Evolutionary conservation across 345 rosid species (phyloP).

Genomic region (Hibiscus tridactylites): DNA sequence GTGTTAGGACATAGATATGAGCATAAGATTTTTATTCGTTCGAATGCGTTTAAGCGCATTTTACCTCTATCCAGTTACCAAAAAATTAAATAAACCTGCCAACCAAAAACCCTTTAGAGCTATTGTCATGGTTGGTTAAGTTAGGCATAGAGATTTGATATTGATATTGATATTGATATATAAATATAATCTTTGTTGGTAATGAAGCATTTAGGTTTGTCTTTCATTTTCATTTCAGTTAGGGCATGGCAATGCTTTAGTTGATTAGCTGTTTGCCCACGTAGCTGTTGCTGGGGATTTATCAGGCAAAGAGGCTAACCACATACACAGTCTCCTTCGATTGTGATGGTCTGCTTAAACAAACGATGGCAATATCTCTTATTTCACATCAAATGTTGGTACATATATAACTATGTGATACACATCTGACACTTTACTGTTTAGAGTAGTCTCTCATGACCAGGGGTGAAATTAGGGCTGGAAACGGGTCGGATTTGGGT

Average conservation of each 20-base stretch:
- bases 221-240: constrained; percentile 27
- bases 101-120: not conserved
- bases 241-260: constrained; percentile 2
- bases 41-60: too few relatives aligned
- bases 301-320: not conserved
- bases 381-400: too few relatives aligned
- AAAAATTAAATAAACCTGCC: not conserved
- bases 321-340: not conserved
- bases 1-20: too few relatives aligned
- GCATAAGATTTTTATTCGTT: too few relatives aligned
- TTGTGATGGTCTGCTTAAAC: too few relatives aligned
- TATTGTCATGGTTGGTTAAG: constrained; percentile 23
- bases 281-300: constrained; percentile 11
- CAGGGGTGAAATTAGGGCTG: too few relatives aligned
- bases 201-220: constrained; percentile 6
- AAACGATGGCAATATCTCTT: too few relatives aligned
- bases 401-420: too few relatives aligned
- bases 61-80: not conserved
- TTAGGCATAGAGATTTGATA: constrained; percentile 5
- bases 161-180: not conserved
- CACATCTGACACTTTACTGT: too few relatives aligned
- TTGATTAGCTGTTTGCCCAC: not conserved
- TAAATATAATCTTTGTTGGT: not conserved
- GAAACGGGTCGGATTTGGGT: too few relatives aligned
- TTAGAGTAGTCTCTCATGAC: too few relatives aligned